phyloP scores from a whole-genome alignment of 108 stramenopile species.

The Cyclotella baltica region DNA sequence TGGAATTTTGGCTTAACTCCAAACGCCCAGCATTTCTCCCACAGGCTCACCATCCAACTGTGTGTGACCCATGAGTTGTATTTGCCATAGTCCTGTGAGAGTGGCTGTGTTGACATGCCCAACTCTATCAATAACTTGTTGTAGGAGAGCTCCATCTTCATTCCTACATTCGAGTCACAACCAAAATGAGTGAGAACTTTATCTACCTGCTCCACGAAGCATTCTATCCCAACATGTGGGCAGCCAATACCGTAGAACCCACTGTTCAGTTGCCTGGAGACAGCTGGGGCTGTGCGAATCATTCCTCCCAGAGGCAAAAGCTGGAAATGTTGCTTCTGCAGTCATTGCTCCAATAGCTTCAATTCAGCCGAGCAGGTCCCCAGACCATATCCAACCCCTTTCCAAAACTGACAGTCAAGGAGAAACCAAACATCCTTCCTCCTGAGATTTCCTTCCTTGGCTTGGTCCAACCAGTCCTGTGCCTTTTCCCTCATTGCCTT shows the following conservation, averaged over 20 bases:
- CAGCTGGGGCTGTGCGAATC: neutral
- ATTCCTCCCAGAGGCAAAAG: neutral
- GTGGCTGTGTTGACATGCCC: too few relatives aligned
- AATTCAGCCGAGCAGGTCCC: neutral
- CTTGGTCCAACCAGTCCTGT: neutral
- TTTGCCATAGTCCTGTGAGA: too few relatives aligned
- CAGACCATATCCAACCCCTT: neutral
- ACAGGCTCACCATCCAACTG: too few relatives aligned
- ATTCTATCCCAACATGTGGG: neutral
- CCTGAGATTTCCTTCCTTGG: neutral
- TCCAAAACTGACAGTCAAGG: neutral
- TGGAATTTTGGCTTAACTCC: too few relatives aligned
- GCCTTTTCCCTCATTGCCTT: neutral
- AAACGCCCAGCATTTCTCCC: too few relatives aligned
- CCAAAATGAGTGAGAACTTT: too few relatives aligned
- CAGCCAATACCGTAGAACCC: conserved; percentile 7
- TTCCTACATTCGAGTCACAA: too few relatives aligned
- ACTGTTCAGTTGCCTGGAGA: neutral
- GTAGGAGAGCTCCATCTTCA: too few relatives aligned
- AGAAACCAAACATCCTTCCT: neutral
- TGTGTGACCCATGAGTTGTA: too few relatives aligned
- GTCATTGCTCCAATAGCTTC: neutral
- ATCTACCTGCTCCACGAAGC: neutral
- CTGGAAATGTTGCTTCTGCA: neutral
- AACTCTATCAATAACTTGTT: too few relatives aligned